Conservation (phyloP, 139 green algal species). For the Closterium sp. region DNA sequence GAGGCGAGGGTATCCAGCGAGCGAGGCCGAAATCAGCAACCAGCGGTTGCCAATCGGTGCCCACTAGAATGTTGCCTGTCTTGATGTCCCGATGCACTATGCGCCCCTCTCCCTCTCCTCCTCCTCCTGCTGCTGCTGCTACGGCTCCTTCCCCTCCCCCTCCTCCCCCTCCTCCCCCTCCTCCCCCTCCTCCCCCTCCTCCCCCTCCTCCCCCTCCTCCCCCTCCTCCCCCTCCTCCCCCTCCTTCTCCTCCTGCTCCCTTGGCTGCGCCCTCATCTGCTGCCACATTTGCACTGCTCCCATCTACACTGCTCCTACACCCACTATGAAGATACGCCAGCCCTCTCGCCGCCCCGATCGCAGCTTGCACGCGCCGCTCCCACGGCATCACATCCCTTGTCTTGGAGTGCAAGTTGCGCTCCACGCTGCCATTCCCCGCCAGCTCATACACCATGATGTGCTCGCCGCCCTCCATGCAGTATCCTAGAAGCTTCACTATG, state of each 20-base stretch:
- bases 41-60: conserved; percentile 4
- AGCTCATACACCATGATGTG: neutral
- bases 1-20: conserved; percentile 2
- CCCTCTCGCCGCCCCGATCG: neutral
- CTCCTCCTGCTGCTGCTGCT: neutral
- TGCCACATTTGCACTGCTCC: neutral
- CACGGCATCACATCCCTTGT: conserved; percentile 4
- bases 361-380: neutral
- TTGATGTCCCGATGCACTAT: conserved; percentile 55
- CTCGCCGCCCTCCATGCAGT: neutral
- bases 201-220: neutral
- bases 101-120: neutral
- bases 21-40: conserved; percentile 60
- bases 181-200: neutral
- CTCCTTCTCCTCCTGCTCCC: no score
- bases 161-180: neutral
- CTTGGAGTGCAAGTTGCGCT: conserved; percentile 10
- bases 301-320: neutral
- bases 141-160: neutral
- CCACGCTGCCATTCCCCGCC: neutral
- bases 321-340: neutral
- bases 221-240: neutral
- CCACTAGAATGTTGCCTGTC: conserved; percentile 48
- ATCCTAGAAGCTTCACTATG: neutral
- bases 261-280: no score